Evolutionary conservation across 2,329 filamentous ascomycete species (phyloP).

Genomic region (Ascocoryne sarcoides): DNA sequence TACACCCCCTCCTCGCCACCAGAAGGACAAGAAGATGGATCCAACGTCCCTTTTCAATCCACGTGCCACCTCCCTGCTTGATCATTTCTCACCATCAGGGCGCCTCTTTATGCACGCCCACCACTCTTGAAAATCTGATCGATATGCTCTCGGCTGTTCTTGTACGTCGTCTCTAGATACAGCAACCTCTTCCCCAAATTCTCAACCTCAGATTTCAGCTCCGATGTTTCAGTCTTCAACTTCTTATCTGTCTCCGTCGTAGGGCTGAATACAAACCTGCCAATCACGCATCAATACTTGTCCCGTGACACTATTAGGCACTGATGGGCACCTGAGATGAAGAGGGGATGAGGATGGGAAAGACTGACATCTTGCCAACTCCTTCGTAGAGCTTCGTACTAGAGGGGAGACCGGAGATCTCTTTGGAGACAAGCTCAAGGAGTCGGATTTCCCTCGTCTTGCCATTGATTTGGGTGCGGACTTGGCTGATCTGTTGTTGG

Average conservation of each 20-base stretch:
- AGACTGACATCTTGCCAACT: slow-evolving; percentile 84
- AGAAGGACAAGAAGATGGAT: too few relatives aligned
- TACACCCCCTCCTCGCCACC: too few relatives aligned
- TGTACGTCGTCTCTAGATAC: slow-evolving; percentile 89
- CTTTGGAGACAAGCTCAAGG: slow-evolving; percentile 75
- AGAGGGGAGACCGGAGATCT: slow-evolving; percentile 66
- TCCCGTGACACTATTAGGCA: slow-evolving; percentile 12
- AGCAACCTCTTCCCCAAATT: slow-evolving; percentile 81
- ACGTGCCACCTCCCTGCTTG: too few relatives aligned
- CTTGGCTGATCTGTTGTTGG: slow-evolving; percentile 84
- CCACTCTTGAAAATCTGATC: slow-evolving; percentile 69
- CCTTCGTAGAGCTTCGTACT: slow-evolving; percentile 85
- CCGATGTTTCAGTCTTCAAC: slow-evolving; percentile 64
- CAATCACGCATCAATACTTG: slow-evolving; percentile 7
- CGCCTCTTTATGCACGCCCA: too few relatives aligned
- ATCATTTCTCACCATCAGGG: too few relatives aligned
- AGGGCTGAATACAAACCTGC: slow-evolving; percentile 79
- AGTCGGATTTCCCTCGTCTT: slow-evolving; percentile 87
- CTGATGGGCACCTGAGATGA: slow-evolving; percentile 5
- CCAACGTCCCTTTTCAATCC: too few relatives aligned
- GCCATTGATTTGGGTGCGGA: slow-evolving; percentile 71
- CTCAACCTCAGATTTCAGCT: slow-evolving; percentile 68
- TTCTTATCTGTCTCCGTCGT: slow-evolving; percentile 66
- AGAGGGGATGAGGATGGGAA: neutral
- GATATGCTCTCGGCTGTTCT: slow-evolving; percentile 87